Evolutionary conservation across 805 yeast species (phyloP), one percentile per base, ranked within the genome.

Genomic region (Debaryomyces maramus): DNA sequence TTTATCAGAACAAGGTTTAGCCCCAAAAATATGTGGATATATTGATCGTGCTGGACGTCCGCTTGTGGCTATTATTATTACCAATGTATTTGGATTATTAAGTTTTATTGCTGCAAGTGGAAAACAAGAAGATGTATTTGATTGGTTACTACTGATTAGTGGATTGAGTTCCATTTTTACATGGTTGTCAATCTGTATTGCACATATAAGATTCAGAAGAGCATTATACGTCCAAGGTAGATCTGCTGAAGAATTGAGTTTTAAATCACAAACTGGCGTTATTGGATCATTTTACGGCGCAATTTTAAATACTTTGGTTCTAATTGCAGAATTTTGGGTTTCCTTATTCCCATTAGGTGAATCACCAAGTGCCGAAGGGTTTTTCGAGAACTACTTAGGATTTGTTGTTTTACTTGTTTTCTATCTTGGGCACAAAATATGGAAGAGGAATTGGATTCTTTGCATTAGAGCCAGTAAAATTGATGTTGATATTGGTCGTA

Each of bases 41-140:
- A 78, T 87, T 44, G 95, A 88, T 60, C 74, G 84, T 48, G 70
- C 67, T 39, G 96, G 96, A 42, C 76, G 95, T 55, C 96, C 96
- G 13, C 58, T 85, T 39, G 78, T 76, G 38, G 91, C 88, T 14
- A 78, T 85, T 52, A 46, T 61, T 5, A 66, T 73, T 23, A 71
- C 83, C n/a, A 62, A 79, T 38, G 49, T 65, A 10, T 65, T 81
- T 56, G 87, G 85, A 27, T 62, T 81, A 44, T 54, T 81, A 15
- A 77, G 86, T 42, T 81, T 78, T 61, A 65, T 73, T 36, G 72
- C 72, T 18, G 73, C 73, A 3, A 58, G 65, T 36, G 61, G 61
- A 5, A 58, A 66, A 42, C 75, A 78, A 57, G 56, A 48, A 5
- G 65, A 58, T 18, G 58, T 67, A 4, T 69, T 69, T 41, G 50